Evolutionary conservation across 306 rosid genomes (phyloP).

Genomic region (Comarum palustre): DNA sequence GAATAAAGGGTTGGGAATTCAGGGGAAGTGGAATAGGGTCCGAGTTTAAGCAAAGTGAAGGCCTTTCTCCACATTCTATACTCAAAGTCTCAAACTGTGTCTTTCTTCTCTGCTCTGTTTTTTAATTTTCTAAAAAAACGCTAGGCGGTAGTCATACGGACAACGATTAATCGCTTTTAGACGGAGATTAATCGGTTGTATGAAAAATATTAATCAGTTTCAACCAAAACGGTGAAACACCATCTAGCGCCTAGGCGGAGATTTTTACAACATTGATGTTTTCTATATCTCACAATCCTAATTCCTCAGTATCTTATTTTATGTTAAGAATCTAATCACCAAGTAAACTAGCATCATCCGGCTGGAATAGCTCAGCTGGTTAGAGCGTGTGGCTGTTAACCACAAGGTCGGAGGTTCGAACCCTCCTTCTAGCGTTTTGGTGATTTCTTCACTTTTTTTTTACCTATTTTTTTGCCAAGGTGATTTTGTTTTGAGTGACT

Average conservation of each 20-base stretch:
- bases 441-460: neutral
- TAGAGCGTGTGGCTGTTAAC: conserved; percentile 60
- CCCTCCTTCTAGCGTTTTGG: conserved; percentile 49
- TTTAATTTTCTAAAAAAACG: no score
- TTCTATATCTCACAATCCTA: neutral
- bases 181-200: no score
- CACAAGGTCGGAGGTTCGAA: conserved; percentile 61
- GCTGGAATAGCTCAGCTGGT: conserved; percentile 62
- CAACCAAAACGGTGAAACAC: no score
- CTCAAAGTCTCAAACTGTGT: conserved; percentile 10
- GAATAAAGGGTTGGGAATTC: conserved; percentile 68
- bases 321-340: neutral
- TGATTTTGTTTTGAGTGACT: neutral
- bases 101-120: conserved; percentile 14
- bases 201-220: no score
- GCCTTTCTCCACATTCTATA: conserved; percentile 44
- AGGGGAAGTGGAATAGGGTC: conserved; percentile 46
- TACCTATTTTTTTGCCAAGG: neutral
- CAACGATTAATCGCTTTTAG: no score
- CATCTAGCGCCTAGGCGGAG: no score
- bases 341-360: accelerated
- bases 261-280: no score
- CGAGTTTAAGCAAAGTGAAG: conserved; percentile 27
- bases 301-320: neutral
- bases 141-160: no score